A percentile compares a stretch with the other conserved stretches of the same genome.
Evolutionary conservation across 257 asterid genomes (phyloP).

Genomic region (Asclepias syriaca): DNA sequence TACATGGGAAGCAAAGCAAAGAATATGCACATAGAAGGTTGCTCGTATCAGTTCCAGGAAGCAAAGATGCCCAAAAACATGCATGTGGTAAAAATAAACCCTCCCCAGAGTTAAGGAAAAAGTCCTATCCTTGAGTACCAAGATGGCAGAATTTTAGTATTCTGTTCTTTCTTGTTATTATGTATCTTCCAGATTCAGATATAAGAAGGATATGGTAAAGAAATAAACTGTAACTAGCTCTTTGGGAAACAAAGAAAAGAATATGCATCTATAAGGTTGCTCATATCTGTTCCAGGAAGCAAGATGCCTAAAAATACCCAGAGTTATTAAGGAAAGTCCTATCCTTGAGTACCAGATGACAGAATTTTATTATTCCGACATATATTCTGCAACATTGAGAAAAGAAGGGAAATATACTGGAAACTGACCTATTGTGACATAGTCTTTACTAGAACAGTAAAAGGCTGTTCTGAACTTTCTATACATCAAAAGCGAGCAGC

Average conservation of each 20-base stretch:
- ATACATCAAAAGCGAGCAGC: background rate
- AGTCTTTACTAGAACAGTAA: background rate
- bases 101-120: background rate
- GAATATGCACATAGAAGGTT: background rate
- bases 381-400: background rate
- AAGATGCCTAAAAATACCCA: background rate
- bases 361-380: background rate
- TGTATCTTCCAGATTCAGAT: background rate
- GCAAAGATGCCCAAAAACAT: slow-evolving; percentile 3
- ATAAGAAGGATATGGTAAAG: background rate
- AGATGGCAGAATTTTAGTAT: background rate
- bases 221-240: background rate
- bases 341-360: background rate
- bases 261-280: background rate
- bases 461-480: background rate
- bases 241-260: background rate
- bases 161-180: background rate
- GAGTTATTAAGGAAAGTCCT: background rate
- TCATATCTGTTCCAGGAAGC: background rate
- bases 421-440: background rate
- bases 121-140: background rate
- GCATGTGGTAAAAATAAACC: background rate
- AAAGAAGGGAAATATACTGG: background rate
- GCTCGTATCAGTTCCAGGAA: background rate
- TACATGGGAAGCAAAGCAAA: background rate